Conservation (phyloP, 179 eudicot species). For the Carnegiea gigantea region DNA sequence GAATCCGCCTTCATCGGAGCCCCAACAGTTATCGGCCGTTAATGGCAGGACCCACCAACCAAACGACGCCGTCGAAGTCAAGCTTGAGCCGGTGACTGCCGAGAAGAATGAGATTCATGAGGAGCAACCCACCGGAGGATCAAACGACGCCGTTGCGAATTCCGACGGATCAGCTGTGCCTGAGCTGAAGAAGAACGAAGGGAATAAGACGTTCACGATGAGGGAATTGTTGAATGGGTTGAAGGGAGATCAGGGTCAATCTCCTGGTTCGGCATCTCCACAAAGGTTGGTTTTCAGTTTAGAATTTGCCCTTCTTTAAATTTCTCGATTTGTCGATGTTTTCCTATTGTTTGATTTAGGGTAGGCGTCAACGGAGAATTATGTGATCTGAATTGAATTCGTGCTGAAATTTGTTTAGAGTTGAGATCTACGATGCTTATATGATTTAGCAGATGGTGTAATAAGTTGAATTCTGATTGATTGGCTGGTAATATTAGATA, state of each 20-base stretch:
- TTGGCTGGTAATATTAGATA: background rate
- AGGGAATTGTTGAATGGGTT: constrained; percentile 68
- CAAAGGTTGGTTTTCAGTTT: constrained; percentile 17
- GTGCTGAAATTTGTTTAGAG: background rate
- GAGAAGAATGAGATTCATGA: constrained; percentile 29
- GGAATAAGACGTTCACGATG: constrained; percentile 63
- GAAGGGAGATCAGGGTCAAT: constrained; percentile 41
- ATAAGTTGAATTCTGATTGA: constrained; percentile 3
- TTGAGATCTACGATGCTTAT: background rate
- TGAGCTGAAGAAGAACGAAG: constrained; percentile 46
- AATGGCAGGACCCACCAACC: constrained; percentile 15
- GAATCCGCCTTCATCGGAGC: constrained; percentile 22
- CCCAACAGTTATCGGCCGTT: background rate
- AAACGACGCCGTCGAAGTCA: constrained; percentile 20
- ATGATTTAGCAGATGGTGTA: background rate
- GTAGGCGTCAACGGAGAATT: background rate
- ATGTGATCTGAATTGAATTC: background rate
- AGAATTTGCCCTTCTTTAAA: background rate
- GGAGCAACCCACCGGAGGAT: constrained; percentile 8
- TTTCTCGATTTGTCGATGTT: background rate
- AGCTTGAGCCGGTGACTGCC: constrained; percentile 21
- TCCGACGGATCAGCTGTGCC: constrained; percentile 28
- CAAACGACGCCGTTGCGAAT: constrained; percentile 14
- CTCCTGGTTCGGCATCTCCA: constrained; percentile 34
- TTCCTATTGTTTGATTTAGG: background rate